Evolutionary conservation across 2,329 filamentous ascomycete species (phyloP).

Genomic region (Microsporum canis): DNA sequence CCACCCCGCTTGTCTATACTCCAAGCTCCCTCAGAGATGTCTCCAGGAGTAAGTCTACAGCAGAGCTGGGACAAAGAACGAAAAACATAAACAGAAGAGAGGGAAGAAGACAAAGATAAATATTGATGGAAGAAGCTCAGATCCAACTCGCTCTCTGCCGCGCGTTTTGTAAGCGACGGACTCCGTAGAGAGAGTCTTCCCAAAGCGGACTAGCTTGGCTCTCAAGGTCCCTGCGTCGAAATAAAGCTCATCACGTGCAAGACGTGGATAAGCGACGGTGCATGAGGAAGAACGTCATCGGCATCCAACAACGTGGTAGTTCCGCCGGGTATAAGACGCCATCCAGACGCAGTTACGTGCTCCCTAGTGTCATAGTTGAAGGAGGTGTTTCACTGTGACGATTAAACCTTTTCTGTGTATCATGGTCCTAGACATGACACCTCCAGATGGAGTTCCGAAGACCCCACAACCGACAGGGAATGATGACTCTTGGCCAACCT

Average conservation of each 20-base stretch:
- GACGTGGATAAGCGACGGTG: background rate
- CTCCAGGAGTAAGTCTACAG: background rate
- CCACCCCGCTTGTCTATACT: background rate
- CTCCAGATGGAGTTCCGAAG: too few species aligned
- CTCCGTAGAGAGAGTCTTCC: background rate
- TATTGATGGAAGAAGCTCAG: background rate
- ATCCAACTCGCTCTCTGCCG: background rate
- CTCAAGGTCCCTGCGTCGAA: background rate
- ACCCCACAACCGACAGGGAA: too few species aligned
- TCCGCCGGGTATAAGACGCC: too few species aligned
- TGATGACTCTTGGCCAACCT: too few species aligned
- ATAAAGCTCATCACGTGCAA: background rate
- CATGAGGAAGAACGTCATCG: too few species aligned
- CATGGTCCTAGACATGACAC: too few species aligned
- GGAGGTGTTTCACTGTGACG: too few species aligned
- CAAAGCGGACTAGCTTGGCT: background rate
- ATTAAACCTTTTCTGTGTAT: too few species aligned
- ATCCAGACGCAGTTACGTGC: too few species aligned
- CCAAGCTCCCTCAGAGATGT: background rate
- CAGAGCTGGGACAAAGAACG: background rate
- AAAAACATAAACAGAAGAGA: background rate
- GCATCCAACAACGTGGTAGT: too few species aligned
- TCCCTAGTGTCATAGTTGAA: too few species aligned
- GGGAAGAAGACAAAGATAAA: background rate
- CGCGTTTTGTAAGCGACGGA: constrained; percentile 1